Percentiles rank a stretch among this genome's conserved stretches.
phyloP scores from a whole-genome alignment of 2,329 filamentous ascomycete genomes.

The Cordyceps cateniannulata region DNA sequence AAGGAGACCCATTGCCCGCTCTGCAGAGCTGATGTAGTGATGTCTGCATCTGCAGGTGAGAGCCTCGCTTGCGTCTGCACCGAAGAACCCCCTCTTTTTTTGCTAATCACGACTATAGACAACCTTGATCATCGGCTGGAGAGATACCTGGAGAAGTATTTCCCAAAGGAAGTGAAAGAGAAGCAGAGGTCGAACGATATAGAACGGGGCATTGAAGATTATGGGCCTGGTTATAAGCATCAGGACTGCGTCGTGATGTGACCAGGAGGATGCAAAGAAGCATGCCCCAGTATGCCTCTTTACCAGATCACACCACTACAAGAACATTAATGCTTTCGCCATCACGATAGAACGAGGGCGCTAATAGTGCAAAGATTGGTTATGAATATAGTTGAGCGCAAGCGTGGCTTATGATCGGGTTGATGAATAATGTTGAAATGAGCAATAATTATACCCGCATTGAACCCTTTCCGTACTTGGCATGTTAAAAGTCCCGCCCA shows the following conservation, averaged over 20 bases:
- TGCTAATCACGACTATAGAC: conserved; percentile 33
- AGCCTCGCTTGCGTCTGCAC: conserved; percentile 16
- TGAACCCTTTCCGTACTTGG: neutral
- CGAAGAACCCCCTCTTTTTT: neutral
- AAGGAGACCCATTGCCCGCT: conserved; percentile 65
- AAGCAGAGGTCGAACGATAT: conserved; percentile 67
- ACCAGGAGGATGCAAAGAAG: conserved; percentile 11
- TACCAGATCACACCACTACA: neutral
- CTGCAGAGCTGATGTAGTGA: conserved; percentile 65
- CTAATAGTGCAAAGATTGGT: neutral
- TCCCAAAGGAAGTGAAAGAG: conserved; percentile 62
- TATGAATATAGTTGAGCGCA: neutral
- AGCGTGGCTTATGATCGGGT: neutral
- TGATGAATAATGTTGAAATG: neutral
- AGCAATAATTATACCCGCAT: neutral
- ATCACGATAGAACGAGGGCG: neutral
- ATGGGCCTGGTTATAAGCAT: conserved; percentile 58
- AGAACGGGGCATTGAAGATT: conserved; percentile 67
- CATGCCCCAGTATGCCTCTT: no score
- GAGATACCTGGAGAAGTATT: conserved; percentile 67
- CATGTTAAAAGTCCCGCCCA: neutral
- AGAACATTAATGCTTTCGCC: neutral
- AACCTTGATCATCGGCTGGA: conserved; percentile 65
- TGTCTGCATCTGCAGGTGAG: conserved; percentile 60
- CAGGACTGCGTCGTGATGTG: conserved; percentile 57